Evolutionary conservation across 2,329 filamentous ascomycete genomes (phyloP).

Genomic region (Hypoxylon rubiginosum): DNA sequence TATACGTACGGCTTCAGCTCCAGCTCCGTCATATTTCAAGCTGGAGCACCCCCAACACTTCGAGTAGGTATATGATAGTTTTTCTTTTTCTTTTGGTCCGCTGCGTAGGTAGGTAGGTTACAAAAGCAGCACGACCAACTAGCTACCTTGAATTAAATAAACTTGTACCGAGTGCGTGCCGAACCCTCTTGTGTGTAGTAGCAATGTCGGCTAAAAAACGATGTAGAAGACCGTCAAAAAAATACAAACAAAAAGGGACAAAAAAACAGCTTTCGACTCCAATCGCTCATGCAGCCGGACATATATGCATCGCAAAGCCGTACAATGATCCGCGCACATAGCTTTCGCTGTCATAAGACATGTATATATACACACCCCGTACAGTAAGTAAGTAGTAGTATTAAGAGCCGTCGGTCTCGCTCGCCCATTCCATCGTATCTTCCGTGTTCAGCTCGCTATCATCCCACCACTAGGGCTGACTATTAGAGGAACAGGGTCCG

Average conservation of each 20-base stretch:
- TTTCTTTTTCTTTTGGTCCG: no score
- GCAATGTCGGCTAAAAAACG: conserved; percentile 25
- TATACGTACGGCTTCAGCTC: no score
- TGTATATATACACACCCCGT: background rate
- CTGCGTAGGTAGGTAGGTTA: no score
- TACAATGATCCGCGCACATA: conserved; percentile 29
- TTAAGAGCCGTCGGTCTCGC: background rate
- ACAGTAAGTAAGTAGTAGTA: conserved; percentile 3
- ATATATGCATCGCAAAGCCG: conserved; percentile 38
- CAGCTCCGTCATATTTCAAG: no score
- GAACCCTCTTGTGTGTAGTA: conserved; percentile 13
- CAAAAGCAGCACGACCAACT: conserved; percentile 4
- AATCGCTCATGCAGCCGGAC: conserved; percentile 40
- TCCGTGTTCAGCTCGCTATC: background rate
- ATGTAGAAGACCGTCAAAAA: conserved; percentile 4
- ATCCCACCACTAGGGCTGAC: conserved; percentile 21
- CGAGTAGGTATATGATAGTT: no score
- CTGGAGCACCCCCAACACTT: no score
- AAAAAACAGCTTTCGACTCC: conserved; percentile 34
- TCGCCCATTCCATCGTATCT: background rate
- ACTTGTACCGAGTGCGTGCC: no score
- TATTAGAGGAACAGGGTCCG: conserved; percentile 35
- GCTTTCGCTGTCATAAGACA: conserved; percentile 24
- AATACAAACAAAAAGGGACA: background rate
- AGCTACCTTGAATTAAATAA: background rate